Evolutionary conservation across 176 grass and related monocot species (phyloP).

Genomic region (Eleusine coracana): DNA sequence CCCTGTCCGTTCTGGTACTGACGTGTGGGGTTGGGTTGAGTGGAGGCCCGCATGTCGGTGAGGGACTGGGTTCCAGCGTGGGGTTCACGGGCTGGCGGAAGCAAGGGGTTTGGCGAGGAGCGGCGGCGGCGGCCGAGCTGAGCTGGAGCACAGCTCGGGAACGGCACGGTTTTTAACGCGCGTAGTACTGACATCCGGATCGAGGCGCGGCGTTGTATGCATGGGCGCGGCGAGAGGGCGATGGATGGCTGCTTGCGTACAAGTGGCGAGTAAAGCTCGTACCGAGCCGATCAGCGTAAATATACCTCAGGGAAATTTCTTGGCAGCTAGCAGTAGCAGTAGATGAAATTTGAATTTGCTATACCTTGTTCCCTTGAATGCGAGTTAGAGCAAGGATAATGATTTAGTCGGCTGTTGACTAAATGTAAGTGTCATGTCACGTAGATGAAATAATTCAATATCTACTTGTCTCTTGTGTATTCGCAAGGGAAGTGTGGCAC

Average conservation of each 20-base stretch:
- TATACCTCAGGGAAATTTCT: background rate
- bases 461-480: no score
- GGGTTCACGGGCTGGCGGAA: background rate
- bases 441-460: no score
- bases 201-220: background rate
- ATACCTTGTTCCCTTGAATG: no score
- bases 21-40: fast-evolving
- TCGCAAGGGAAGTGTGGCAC: no score
- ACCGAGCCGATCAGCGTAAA: background rate
- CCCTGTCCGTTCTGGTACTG: background rate
- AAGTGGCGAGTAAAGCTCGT: background rate
- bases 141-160: conserved; percentile 23
- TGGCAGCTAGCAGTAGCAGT: background rate
- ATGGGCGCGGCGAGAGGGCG: background rate
- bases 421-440: no score
- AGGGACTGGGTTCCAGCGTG: fast-evolving
- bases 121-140: background rate
- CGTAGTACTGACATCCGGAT: background rate
- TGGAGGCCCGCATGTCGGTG: background rate
- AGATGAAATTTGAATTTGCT: no score
- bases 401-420: no score
- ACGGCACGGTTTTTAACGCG: conserved; percentile 14
- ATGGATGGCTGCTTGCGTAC: conserved; percentile 1
- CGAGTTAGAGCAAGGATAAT: no score
- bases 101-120: background rate